These are phyloP conservation scores for Lactifluus piperatus DNA, from an alignment of 768 basidiomycete genomes.

Conservation along the genomic window DNA sequence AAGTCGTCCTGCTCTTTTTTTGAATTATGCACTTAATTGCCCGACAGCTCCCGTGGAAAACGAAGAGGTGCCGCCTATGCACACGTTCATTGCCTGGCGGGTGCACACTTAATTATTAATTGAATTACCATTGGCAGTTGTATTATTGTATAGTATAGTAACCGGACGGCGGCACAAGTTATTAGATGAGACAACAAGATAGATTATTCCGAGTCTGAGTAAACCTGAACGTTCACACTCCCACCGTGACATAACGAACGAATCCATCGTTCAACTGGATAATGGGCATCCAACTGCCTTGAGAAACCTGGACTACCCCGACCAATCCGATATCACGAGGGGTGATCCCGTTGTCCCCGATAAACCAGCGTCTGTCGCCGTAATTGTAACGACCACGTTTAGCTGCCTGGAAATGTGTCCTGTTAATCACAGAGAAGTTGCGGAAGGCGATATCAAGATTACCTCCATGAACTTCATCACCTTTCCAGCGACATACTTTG, in stretches of 20 bases:
- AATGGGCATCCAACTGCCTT: slow-evolving; percentile 16
- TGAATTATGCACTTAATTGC: no score
- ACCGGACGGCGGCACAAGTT: neutral
- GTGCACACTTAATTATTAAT: no score
- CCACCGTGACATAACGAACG: neutral
- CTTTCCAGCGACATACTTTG: slow-evolving; percentile 3
- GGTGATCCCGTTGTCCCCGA: neutral
- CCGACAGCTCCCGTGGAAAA: no score
- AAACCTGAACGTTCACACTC: neutral
- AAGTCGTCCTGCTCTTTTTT: no score
- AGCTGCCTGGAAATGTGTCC: neutral
- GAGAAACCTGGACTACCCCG: slow-evolving; percentile 5
- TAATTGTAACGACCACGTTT: neutral
- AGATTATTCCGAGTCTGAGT: neutral
- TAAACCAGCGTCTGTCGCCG: neutral
- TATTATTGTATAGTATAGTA: neutral
- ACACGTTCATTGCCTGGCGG: no score
- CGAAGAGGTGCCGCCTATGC: no score
- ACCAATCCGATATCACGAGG: neutral
- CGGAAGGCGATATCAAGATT: neutral
- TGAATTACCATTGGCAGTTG: neutral
- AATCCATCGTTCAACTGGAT: slow-evolving; percentile 1
- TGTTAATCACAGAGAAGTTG: neutral
- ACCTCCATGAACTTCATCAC: slow-evolving; percentile 2
- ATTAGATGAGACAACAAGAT: neutral